Percentiles rank a stretch among this genome's conserved stretches.
Evolutionary conservation across 495 filamentous ascomycete species (phyloP).

Genomic region (Neurospora sp.): DNA sequence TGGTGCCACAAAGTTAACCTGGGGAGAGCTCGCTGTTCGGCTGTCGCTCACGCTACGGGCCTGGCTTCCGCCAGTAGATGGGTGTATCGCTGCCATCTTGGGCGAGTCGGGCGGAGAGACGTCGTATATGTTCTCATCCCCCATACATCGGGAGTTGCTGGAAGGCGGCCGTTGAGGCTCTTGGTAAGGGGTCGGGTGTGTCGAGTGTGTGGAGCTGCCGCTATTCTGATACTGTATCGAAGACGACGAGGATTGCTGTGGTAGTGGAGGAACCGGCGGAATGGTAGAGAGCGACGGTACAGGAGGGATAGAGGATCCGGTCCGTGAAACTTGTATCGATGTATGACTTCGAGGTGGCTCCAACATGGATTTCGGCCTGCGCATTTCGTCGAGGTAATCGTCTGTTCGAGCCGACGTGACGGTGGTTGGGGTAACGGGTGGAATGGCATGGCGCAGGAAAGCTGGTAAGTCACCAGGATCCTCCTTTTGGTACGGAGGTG

Average conservation of each 20-base stretch:
- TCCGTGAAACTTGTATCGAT: conserved; percentile 1
- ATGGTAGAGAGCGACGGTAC: conserved; percentile 7
- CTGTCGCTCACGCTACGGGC: conserved; percentile 6
- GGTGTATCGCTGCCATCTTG: conserved; percentile 5
- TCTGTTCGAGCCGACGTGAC: background rate
- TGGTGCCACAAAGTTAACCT: background rate
- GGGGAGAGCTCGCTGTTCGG: conserved; percentile 10
- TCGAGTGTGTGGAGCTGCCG: background rate
- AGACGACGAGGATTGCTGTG: background rate
- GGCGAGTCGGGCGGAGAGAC: conserved; percentile 46
- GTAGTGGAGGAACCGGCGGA: conserved; percentile 16
- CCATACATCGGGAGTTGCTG: conserved; percentile 15
- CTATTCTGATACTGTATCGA: background rate
- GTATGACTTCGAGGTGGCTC: conserved; percentile 12
- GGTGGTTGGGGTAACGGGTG: conserved; percentile 16
- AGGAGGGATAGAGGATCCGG: conserved; percentile 11
- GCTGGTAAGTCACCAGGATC: conserved; percentile 46
- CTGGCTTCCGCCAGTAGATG: conserved; percentile 5
- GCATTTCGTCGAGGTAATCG: conserved; percentile 1
- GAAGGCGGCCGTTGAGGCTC: conserved; percentile 12
- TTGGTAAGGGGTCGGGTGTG: background rate
- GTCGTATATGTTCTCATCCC: conserved; percentile 41
- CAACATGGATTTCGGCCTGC: conserved; percentile 5
- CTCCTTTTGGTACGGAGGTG: conserved; percentile 74
- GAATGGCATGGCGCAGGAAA: conserved; percentile 33